Base-by-base conservation (phyloP, 176 grass and related monocot genomes). In the Paspalum vaginatum region DNA sequence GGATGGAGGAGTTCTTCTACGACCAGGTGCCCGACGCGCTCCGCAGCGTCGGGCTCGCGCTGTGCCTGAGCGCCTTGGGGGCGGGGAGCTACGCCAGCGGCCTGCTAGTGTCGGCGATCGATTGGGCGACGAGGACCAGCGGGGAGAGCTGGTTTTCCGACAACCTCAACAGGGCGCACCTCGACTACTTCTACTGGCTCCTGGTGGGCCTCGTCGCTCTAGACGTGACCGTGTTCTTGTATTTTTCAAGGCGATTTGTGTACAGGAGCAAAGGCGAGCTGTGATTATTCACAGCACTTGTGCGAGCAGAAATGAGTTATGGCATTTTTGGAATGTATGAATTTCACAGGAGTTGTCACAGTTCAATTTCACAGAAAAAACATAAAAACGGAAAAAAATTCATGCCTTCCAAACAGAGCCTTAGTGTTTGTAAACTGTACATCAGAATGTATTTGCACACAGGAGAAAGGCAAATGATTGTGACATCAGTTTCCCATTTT, bases 131-230 rank as follows among this genome's bases (percentile, higher is more conserved):
- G 0, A 69, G 26, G 20, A 9, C 42, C 4, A 16, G 15, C 11
- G 92, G 49, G 37, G 88, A 79, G 49, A 91, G 92, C 71, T 98
- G 95, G 92, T 91, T 94, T 43, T 82, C 80, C 11, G 75, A 94
- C 37, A 89, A 91, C 43, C 63, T 91, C 21, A 97, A 97, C 88
- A 72, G 84, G 1, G 89, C 87, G 13, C 95, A 90, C 69, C 80
- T 92, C 0, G 87, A 94, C 59, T 97, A 97, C 72, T 97, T 92
- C 81, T 97, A 94, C 40, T 87, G 87, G 85, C 44, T 94, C 43
- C 61, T 97, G 1, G 81, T 80, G 4, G 95, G 73, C 1, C 68
- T 97, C 58, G 83, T 60, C 8, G 70, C 65, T 5, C 0, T 89
- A 3, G 84, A 85, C 38, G 69, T 98, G 38, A 24, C 41, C 37